Base-by-base conservation (phyloP, 805 yeast genomes). In the Saccharomyces kudriavzevii region DNA sequence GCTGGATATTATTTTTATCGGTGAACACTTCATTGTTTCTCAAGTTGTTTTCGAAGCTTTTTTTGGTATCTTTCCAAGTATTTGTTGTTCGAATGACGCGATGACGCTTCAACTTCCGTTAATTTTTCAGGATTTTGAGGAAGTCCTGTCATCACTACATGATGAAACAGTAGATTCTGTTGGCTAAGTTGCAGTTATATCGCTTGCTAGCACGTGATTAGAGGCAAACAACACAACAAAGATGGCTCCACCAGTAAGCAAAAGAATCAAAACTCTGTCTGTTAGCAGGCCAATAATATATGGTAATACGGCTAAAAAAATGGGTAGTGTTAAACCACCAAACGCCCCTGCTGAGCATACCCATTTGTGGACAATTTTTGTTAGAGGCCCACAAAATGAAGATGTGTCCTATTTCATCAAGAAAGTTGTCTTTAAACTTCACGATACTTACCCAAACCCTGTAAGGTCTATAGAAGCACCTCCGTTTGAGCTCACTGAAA, bases 321-420 rank as follows among this genome's bases (percentile, higher is more conserved):
- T 89, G 45, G 79, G 80, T 30, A 77, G 70, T 45, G 79, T 73
- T 52, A 76, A 80, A 57, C 80, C 86, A 5, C 71, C 75, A 5
- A 77, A 76, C 45, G 84, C 90, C 0, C 96, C 97, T 1, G 77
- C 77, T 0, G 97, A 92, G 61, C 99, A 94, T 64, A 89, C 98
- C 1, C 99, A 94, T 70, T 77, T 82, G 51, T 94, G 99, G 99
- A 91, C 97, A 2, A 88, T 94, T 6, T 94, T 90, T 65, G 84
- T 94, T 1, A 75, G 82, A 61, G 90, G 90, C 56, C 96, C 97
- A 0, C 72, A 75, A 50, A 85, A 88, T 48, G 83, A 85, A 58
- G 97, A 94, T 64, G 70, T 90, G 29, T 80, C 92, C 5, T 86
- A 87, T 46, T 81, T 86, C 62, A 83, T 92, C 62, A 90, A 89